Percentiles rank a stretch among this genome's conserved stretches.
phyloP scores from a whole-genome alignment of 2,329 filamentous ascomycete genomes.

The Magnaporthiopsis incrustans region DNA sequence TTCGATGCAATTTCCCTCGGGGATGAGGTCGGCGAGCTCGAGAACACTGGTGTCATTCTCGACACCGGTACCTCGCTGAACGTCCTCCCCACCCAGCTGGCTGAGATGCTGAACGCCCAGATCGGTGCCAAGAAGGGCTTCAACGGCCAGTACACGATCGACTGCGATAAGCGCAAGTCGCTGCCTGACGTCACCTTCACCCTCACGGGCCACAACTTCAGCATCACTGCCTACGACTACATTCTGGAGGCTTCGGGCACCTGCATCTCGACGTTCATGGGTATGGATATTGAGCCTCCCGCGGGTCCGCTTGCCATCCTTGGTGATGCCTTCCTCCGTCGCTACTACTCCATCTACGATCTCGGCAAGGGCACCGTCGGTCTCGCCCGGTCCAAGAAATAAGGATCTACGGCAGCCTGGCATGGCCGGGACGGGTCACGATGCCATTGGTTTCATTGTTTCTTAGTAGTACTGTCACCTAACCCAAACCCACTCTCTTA shows the following conservation, averaged over 20 bases:
- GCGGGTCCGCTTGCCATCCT: conserved; percentile 90
- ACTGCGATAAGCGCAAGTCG: conserved; percentile 73
- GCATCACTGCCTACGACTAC: conserved; percentile 83
- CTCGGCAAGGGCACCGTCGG: conserved; percentile 82
- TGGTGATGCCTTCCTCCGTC: conserved; percentile 77
- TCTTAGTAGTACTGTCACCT: not conserved
- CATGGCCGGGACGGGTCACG: not conserved
- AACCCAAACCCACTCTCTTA: not conserved
- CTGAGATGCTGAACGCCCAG: conserved; percentile 94
- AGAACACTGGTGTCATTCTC: conserved; percentile 91
- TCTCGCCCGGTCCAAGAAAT: conserved; percentile 71
- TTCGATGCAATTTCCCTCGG: conserved; percentile 88
- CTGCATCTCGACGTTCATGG: conserved; percentile 97
- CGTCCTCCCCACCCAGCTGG: conserved; percentile 77
- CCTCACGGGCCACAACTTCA: conserved; percentile 86
- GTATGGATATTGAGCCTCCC: conserved; percentile 85
- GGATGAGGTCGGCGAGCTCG: conserved; percentile 76
- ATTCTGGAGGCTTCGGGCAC: conserved; percentile 90
- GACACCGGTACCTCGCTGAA: conserved; percentile 98
- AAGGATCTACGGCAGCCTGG: not conserved
- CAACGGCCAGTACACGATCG: conserved; percentile 93
- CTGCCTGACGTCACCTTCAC: conserved; percentile 91
- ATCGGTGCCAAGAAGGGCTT: conserved; percentile 95
- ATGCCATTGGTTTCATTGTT: not conserved
- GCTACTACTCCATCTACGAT: conserved; percentile 95